Base-by-base conservation (phyloP, 2,329 filamentous ascomycete species). In the Aureobasidium sp. region DNA sequence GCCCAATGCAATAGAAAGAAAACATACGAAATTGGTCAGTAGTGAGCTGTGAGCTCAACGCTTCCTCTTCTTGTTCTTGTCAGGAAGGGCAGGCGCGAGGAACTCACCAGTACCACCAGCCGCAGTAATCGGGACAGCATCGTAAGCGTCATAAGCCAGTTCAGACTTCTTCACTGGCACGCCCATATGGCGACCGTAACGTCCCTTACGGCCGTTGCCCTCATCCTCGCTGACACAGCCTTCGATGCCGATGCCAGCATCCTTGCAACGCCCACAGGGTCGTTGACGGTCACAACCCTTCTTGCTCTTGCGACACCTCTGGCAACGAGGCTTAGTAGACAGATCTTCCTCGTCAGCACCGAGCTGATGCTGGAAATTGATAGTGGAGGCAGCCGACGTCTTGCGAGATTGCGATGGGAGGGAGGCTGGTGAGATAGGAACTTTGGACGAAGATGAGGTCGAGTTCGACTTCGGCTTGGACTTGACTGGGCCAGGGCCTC, bases 271-370 rank as follows among this genome's bases (percentile, higher is more conserved):
- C 62, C 92, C 90, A 72, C 94, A 99, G 32, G 94, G 94, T 43
- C 94, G 87, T 77, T 97, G 94, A 63, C 94, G 88, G 78, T 99
- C 94, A 73, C 94, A 99, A 13, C 94, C 94, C 78, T 99, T 99
- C 82, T 99, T 99, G 79, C 93, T 97, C 84, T 99, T 99, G 71
- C 94, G 89, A 81, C 94, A 99, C 63, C 94, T 89, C 75, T 99
- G 94, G 80, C 94, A 99, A 66, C 94, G 92, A 62, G 94, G 94
- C 78, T 97, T 97, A 67, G 89, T 92, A 0, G 93, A 97, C 24
- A 97, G 79, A 63, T 97, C 92, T 67, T 97, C 92, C 67, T 96
- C 90, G 67, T 92, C 90, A 36, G 81, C 79, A 52, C 81, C 83
- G 52, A 71, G 70, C 39, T 63, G 63, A 51, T 43, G 39, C 20